phyloP scores from a whole-genome alignment of 2,329 filamentous ascomycete species.

The Sporothrix variecibatus region DNA sequence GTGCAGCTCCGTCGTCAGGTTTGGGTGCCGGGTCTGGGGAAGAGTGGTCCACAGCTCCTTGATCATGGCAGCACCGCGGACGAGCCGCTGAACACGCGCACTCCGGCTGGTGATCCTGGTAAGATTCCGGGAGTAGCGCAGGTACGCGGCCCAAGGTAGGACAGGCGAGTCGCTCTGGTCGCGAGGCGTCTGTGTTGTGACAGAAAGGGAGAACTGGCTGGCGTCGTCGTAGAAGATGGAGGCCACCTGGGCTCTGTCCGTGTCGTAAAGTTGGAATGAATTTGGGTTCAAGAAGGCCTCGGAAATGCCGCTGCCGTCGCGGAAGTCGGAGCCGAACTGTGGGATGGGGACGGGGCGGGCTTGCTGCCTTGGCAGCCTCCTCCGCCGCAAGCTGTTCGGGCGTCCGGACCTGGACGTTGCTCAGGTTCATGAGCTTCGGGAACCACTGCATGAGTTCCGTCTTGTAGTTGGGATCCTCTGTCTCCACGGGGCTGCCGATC shows the following conservation, averaged over 20 bases:
- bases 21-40: slow-evolving; percentile 73
- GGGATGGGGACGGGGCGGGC: slow-evolving; percentile 55
- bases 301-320: slow-evolving; percentile 72
- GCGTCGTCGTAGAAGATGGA: slow-evolving; percentile 72
- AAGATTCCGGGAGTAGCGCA: slow-evolving; percentile 77
- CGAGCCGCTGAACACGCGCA: slow-evolving; percentile 63
- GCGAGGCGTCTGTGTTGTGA: slow-evolving; percentile 63
- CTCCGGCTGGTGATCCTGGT: slow-evolving; percentile 62
- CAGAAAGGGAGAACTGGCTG: slow-evolving; percentile 73
- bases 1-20: slow-evolving; percentile 63
- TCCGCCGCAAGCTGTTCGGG: slow-evolving; percentile 66
- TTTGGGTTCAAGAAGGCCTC: slow-evolving; percentile 71
- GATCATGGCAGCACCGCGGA: slow-evolving; percentile 66
- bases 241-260: slow-evolving; percentile 64
- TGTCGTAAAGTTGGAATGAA: slow-evolving; percentile 79
- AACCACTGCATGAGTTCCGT: slow-evolving; percentile 78
- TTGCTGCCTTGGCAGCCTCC: slow-evolving; percentile 51
- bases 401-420: slow-evolving; percentile 72
- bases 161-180: slow-evolving; percentile 44
- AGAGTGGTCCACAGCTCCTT: slow-evolving; percentile 68
- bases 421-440: slow-evolving; percentile 75
- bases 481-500: slow-evolving; percentile 72
- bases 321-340: slow-evolving; percentile 66
- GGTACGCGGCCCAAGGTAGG: slow-evolving; percentile 71
- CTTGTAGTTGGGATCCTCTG: slow-evolving; percentile 60